phyloP scores from a whole-genome alignment of 2,329 filamentous ascomycete species.

The Fusarium cyanostomum region DNA sequence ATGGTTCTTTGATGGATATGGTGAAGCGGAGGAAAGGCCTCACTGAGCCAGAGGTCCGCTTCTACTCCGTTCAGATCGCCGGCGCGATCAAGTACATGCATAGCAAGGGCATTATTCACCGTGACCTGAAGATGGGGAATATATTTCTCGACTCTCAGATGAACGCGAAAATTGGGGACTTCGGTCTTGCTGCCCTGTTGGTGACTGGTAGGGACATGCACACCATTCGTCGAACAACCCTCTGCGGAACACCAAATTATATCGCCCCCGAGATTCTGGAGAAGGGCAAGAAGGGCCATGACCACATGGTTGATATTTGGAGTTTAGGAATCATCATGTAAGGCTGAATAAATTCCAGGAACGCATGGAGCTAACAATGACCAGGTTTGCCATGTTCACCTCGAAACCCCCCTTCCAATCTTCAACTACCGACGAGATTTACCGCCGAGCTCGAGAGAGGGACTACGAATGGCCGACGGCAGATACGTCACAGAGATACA shows the following conservation, averaged over 20 bases:
- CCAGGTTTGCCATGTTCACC: conserved; percentile 92
- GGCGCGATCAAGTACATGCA: conserved; percentile 99
- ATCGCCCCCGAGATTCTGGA: conserved; percentile 97
- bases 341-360: conserved; percentile 45
- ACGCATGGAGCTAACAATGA: conserved; percentile 14
- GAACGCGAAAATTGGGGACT: conserved; percentile 98
- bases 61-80: conserved; percentile 93
- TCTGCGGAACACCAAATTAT: conserved; percentile 98
- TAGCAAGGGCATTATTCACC: conserved; percentile 92
- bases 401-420: conserved; percentile 98
- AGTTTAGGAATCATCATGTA: conserved; percentile 96
- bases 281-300: conserved; percentile 92
- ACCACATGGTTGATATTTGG: conserved; percentile 99
- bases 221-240: conserved; percentile 84
- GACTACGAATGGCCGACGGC: conserved; percentile 83
- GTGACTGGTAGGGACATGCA: conserved; percentile 91
- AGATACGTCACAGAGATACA: conserved; percentile 72
- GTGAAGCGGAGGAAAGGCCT: conserved; percentile 90
- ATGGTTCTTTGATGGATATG: conserved; percentile 97
- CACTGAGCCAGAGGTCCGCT: conserved; percentile 92
- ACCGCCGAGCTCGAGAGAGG: conserved; percentile 73
- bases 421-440: conserved; percentile 86
- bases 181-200: conserved; percentile 90
- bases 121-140: conserved; percentile 98
- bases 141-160: conserved; percentile 93